Base-by-base conservation (phyloP, 2,329 filamentous ascomycete genomes). In the Macroventuria anomochaeta region DNA sequence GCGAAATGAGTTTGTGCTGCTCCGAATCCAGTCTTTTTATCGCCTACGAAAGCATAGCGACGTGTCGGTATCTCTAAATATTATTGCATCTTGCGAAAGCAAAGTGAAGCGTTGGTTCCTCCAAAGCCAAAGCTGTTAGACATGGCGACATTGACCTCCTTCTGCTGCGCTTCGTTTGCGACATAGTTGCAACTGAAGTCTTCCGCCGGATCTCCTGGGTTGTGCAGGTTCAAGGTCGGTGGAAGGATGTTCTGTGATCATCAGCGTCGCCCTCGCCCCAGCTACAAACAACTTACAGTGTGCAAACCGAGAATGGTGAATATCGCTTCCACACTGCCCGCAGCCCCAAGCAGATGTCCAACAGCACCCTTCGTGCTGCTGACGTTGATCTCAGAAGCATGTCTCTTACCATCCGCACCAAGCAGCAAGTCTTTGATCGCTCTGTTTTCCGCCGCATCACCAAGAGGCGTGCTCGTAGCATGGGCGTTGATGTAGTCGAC, bases 61-160 rank as follows among this genome's bases (percentile, higher is more conserved):
- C n/a, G 21, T 17, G 31, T 32, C n/a, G 8, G 6, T 13, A 7
- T 12, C 6, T 20, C 1, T 46, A n/a, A 12, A 12, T 36, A 21
- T 44, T 71, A 76, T 26, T 38, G 17, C 53, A 71, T 47, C 60
- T 78, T 82, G 7, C 82, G 82, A 66, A 97, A 93, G 46, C 92
- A 92, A 31, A 99, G 78, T 47, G 87, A 92, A 34, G 93, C 93
- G 77, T 99, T 99, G 1, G 93, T 97, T 13, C 95, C 95, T 10
- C 95, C 95, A 77, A 99, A 99, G 0, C 95, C 95, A 77, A 99
- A 99, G 72, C 93, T 97, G 69, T 99, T 99, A 3, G 91, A 95
- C 53, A 99, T 67, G 5, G 90, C 90, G 18, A 93, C 88, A 52
- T 85, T 78, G 10, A 97, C 85, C 2, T 80, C 71, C 61, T 85